Percentiles rank a stretch among this genome's conserved stretches.
Conservation (phyloP, 2,329 filamentous ascomycete genomes). For the Cladosporium sp. region DNA sequence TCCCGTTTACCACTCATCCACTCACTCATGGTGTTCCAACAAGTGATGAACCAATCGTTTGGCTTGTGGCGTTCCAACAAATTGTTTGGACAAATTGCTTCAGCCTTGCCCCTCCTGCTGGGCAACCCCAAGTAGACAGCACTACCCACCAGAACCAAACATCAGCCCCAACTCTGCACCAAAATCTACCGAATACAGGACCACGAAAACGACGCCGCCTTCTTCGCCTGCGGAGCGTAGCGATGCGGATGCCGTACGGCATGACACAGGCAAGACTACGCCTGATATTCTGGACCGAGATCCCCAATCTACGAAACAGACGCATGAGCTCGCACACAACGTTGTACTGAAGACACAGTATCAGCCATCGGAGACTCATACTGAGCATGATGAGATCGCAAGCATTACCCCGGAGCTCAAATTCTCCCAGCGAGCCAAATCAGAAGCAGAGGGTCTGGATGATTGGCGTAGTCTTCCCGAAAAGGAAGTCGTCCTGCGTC, state of each 20-base stretch:
- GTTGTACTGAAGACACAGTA: background rate
- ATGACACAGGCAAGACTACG: background rate
- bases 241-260: too few species aligned
- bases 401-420: too few species aligned
- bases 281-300: background rate
- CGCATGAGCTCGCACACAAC: background rate
- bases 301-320: rapidly evolving
- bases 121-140: background rate
- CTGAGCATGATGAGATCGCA: background rate
- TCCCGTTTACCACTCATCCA: background rate
- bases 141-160: background rate
- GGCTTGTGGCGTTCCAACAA: background rate
- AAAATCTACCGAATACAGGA: too few species aligned
- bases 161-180: background rate
- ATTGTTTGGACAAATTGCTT: background rate
- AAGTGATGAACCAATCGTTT: background rate
- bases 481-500: background rate
- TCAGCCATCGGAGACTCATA: background rate
- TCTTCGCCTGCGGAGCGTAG: background rate
- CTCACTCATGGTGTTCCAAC: background rate
- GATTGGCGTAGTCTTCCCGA: background rate
- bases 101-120: background rate
- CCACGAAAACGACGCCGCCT: background rate
- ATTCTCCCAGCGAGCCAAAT: background rate
- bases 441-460: background rate